These are phyloP conservation scores for Ophiostoma pallidulum DNA, from an alignment of 2,329 filamentous ascomycete genomes.

Conservation along the genomic window DNA sequence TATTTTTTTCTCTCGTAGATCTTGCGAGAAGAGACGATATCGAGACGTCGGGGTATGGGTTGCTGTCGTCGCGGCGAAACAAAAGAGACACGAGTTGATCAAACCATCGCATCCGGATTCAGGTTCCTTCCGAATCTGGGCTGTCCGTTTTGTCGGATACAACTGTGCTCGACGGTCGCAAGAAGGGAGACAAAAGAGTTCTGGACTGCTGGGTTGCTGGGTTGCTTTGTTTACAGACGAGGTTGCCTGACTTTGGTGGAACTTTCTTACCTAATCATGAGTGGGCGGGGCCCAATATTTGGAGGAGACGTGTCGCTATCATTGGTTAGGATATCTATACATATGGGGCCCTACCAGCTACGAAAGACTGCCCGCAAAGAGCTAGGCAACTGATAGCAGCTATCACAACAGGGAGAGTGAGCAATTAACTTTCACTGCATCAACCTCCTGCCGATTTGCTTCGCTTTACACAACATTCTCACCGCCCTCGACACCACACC, in stretches of 20 bases:
- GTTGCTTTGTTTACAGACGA: neutral
- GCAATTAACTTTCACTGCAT: slow-evolving; percentile 5
- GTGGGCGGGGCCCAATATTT: no score
- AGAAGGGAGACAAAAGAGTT: no score
- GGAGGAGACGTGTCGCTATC: no score
- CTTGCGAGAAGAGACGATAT: neutral
- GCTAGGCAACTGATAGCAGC: slow-evolving; percentile 1
- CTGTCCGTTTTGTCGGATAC: no score
- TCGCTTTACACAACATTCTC: neutral
- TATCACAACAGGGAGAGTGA: neutral
- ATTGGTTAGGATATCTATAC: no score
- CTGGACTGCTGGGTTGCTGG: no score
- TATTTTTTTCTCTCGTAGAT: neutral
- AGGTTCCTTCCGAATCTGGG: neutral
- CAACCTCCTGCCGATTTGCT: neutral
- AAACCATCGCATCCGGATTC: neutral
- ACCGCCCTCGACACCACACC: neutral
- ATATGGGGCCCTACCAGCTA: no score
- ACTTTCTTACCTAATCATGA: neutral
- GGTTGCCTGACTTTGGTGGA: neutral
- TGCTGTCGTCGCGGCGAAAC: neutral
- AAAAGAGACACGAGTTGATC: neutral
- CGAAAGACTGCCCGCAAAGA: no score
- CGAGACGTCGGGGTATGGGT: no score
- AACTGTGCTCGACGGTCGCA: no score